Conservation (phyloP, 2,329 filamentous ascomycete genomes). For the Decorospora gaudefroyi region DNA sequence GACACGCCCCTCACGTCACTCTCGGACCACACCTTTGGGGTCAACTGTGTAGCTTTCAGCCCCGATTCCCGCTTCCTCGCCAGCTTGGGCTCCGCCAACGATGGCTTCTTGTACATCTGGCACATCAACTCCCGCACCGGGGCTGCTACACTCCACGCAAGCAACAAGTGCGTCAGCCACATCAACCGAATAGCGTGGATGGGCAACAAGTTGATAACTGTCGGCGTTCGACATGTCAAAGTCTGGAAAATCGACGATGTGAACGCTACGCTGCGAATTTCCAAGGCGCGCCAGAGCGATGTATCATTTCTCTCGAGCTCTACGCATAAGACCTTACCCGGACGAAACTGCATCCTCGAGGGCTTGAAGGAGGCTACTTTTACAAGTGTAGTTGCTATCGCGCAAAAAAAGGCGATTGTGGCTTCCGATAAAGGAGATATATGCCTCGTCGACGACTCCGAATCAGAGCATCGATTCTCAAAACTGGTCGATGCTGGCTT, state of each 20-base stretch:
- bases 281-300: constrained; percentile 44
- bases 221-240: constrained; percentile 90
- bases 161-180: constrained; percentile 89
- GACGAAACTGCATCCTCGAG: constrained; percentile 85
- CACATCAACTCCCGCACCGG: constrained; percentile 81
- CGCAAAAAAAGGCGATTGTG: constrained; percentile 74
- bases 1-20: constrained; percentile 84
- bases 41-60: constrained; percentile 87
- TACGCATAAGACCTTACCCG: constrained; percentile 68
- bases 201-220: constrained; percentile 78
- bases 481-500: constrained; percentile 71
- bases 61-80: constrained; percentile 83
- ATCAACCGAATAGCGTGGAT: constrained; percentile 91
- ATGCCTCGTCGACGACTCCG: constrained; percentile 81
- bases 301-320: constrained; percentile 52
- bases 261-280: constrained; percentile 54
- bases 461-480: constrained; percentile 70
- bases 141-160: constrained; percentile 76
- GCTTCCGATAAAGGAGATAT: constrained; percentile 87
- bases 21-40: constrained; percentile 87
- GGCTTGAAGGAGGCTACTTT: constrained; percentile 82
- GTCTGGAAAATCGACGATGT: constrained; percentile 83
- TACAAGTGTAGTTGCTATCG: constrained; percentile 73
- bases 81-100: constrained; percentile 84
- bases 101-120: constrained; percentile 94